Evolutionary conservation across 345 rosid genomes (phyloP).

Genomic region (Isatis tinctoria): DNA sequence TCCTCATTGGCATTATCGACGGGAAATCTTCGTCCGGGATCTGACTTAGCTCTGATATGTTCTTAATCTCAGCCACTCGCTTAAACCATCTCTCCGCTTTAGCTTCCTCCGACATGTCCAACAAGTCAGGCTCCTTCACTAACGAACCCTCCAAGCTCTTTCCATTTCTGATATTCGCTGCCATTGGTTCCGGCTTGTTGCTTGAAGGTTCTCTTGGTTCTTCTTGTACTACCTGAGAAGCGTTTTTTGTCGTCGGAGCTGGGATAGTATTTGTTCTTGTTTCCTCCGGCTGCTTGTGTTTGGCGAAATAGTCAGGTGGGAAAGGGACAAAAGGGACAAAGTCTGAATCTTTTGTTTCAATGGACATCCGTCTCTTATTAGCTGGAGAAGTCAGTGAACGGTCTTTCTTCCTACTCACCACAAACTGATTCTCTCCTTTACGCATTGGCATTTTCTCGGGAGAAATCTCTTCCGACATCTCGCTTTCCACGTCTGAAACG

Average conservation of each 20-base stretch:
- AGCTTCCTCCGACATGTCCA: constrained; percentile 99
- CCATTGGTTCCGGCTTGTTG: constrained; percentile 5
- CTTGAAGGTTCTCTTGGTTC: constrained; percentile 24
- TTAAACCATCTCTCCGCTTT: constrained; percentile 97
- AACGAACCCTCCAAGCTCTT: constrained; percentile 92
- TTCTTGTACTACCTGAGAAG: constrained; percentile 25
- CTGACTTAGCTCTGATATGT: constrained; percentile 95
- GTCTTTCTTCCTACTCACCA: constrained; percentile 73
- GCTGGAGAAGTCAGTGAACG: constrained; percentile 70
- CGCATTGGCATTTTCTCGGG: constrained; percentile 76
- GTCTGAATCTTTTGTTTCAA: constrained; percentile 53
- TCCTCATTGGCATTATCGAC: constrained; percentile 97
- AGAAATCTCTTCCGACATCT: constrained; percentile 50
- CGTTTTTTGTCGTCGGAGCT: constrained; percentile 16
- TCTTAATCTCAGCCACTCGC: constrained; percentile 85
- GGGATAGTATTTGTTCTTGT: constrained; percentile 27
- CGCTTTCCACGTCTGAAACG: constrained; percentile 41
- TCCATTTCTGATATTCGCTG: constrained; percentile 29
- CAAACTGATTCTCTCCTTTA: constrained; percentile 76
- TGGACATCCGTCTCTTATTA: constrained; percentile 55
- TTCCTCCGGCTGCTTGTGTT: constrained; percentile 41
- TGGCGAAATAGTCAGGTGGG: constrained; percentile 75
- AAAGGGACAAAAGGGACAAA: constrained; percentile 82
- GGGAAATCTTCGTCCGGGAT: constrained; percentile 98
- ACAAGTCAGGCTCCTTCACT: constrained; percentile 72